These are phyloP conservation scores for Elaeagnus macrophylla DNA, from an alignment of 306 rosid genomes.

Conservation along the genomic window DNA sequence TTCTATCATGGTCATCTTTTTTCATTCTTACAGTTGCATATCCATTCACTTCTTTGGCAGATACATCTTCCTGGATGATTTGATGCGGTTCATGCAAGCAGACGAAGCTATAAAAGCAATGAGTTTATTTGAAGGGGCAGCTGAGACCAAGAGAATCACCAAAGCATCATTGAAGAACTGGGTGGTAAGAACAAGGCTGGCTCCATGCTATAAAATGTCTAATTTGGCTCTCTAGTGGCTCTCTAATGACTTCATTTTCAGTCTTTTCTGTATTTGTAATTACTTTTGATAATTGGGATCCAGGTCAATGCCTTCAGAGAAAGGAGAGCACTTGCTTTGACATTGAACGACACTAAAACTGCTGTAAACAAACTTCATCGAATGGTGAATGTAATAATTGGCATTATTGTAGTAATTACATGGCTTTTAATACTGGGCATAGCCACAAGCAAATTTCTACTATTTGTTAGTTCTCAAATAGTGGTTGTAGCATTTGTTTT, in stretches of 20 bases:
- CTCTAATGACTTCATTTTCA: too few species aligned
- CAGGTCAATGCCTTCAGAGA: constrained; percentile 90
- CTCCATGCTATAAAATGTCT: constrained; percentile 1
- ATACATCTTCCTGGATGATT: constrained; percentile 47
- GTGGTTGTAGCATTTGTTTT: constrained; percentile 79
- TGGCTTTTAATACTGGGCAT: constrained; percentile 72
- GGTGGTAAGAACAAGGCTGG: constrained; percentile 58
- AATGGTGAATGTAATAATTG: constrained; percentile 61
- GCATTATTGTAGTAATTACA: constrained; percentile 38
- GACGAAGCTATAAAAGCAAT: constrained; percentile 61
- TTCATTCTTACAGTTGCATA: background rate
- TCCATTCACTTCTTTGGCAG: constrained; percentile 26
- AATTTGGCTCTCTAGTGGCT: too few species aligned
- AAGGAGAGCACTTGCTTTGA: constrained; percentile 86
- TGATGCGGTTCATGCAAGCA: constrained; percentile 73
- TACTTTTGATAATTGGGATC: too few species aligned
- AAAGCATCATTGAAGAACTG: constrained; percentile 74
- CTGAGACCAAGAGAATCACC: constrained; percentile 46
- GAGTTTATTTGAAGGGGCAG: constrained; percentile 71
- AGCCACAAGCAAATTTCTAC: constrained; percentile 60
- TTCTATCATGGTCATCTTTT: too few species aligned
- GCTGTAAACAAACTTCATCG: constrained; percentile 83
- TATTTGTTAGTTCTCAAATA: constrained; percentile 69
- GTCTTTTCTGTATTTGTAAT: too few species aligned
- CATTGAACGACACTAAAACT: constrained; percentile 89